Base-by-base conservation (phyloP, 192 early-diverging fungal genomes). In the Allomyces macrogynus region DNA sequence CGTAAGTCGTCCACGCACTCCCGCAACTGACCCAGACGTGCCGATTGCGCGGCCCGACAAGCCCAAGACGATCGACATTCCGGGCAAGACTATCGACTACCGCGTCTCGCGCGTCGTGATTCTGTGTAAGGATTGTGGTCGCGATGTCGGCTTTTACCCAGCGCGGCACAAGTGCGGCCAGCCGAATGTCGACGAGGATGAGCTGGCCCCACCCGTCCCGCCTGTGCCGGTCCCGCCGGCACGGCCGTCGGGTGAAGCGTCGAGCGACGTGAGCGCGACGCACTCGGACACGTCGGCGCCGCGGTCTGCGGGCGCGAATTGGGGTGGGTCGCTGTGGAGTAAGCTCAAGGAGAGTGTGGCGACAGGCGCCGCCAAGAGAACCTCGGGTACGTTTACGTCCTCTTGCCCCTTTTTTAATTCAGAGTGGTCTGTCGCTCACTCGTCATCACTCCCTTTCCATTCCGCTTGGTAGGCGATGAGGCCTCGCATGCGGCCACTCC, bases 81-180 rank as follows among this genome's bases (percentile, higher is more conserved):
- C 32, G 32, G 32, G 32, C 32, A 40, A 40, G 32, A 57, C 69
- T n/a, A 66, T 69, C 14, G 82, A 84, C 67, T 84, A 84, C 66
- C 67, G 82, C 42, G 68, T 84, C 16, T 84, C 82, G 8, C 73
- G 70, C 60, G 66, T 84, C 26, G 77, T 74, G 10, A 71, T 84
- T 10, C 73, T 82, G 54, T 84, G 82, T 68, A 80, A 77, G 54
- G 82, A 84, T 64, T 84, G 82, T 74, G 73, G 73, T 7, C 67
- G 79, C 43, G 82, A 84, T 54, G 82, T 84, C 25, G 82, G 82
- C 16, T 43, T 75, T n/a, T 84, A 84, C 66, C 82, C 82, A 14
- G 80, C 78, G 5, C 65, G 71, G 54, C 80, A 81, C 65, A 72
- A 75, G 60, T 81, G 80, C 60, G 22, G 65, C 65, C 5, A 20